phyloP scores from a whole-genome alignment of 768 basidiomycete species.

The Collybiopsis confluens region DNA sequence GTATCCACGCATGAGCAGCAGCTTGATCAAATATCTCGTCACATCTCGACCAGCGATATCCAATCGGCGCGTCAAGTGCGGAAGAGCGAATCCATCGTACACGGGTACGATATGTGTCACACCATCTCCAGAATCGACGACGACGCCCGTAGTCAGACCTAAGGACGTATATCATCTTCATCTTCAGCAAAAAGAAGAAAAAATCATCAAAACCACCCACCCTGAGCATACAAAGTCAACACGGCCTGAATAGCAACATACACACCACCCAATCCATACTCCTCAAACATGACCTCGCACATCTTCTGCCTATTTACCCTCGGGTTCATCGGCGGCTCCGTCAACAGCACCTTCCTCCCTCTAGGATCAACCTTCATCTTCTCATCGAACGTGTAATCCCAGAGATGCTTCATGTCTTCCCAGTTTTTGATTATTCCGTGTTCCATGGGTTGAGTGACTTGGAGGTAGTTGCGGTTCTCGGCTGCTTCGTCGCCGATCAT shows the following conservation, averaged over 20 bases:
- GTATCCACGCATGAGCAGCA: constrained; percentile 99
- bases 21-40: constrained; percentile 97
- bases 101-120: constrained; percentile 99
- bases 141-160: constrained; percentile 98
- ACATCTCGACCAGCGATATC: constrained; percentile 99
- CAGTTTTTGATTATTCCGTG: constrained; percentile 99
- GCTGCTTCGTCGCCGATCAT: constrained; percentile 99
- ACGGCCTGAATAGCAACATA: constrained; percentile 99
- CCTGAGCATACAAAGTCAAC: constrained; percentile 96
- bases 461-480: constrained; percentile 89
- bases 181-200: background rate
- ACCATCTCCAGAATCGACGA: constrained; percentile 98
- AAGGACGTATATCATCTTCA: background rate
- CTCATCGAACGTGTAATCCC: constrained; percentile 98
- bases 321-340: constrained; percentile 99
- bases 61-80: constrained; percentile 89
- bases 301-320: constrained; percentile 88
- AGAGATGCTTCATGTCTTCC: constrained; percentile 98
- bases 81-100: constrained; percentile 94
- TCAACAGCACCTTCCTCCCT: constrained; percentile 87
- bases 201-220: constrained; percentile 39
- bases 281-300: constrained; percentile 99
- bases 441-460: constrained; percentile 98
- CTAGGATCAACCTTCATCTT: constrained; percentile 86
- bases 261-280: constrained; percentile 92